Base-by-base conservation (phyloP, 139 green algal species). In the Picochlorum sp. region DNA sequence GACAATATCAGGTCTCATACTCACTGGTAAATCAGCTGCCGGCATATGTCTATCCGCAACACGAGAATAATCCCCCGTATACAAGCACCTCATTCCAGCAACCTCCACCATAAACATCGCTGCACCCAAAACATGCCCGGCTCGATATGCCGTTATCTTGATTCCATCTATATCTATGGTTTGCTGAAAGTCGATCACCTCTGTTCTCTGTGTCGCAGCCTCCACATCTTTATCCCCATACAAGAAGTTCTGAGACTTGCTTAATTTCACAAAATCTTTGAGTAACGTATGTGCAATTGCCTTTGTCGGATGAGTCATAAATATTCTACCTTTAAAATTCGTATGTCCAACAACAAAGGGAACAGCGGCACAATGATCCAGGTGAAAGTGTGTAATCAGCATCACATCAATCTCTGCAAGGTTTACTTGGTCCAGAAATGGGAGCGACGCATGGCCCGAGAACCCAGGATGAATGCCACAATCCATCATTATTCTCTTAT, bases 241-340 rank as follows among this genome's bases (percentile, higher is more conserved):
- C 52, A 98, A 70, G 8, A 59, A 59, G 28, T 61, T 64, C 49
- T 49, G 52, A 37, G 64, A 71, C 4, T 84, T 75, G 56, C 68
- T 80, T 24, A 95, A 63, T 51, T 87, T 86, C 5, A 94, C 78
- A 70, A 92, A 93, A 76, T 92, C 89, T 34, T 79, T 78, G n/a
- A 99, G 70, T 62, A 99, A 82, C 20, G 88, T 90, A 66, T 87
- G 78, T 68, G 89, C 94, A 52, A 99, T 95, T 18, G 91, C 92
- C 70, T 97, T 97, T 41, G 94, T 99, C 26, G 93, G 81, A 77
- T 99, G 94, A 11, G 94, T 99, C 94, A 99, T 99, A 69, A 97
- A 92, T 49, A 98, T 83, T 11, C 83, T 78, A 0, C 94, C 94
- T 67, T 84, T 77, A 76, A 98, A 98, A 51, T 74, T 81, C 2